Conservation (phyloP, 768 basidiomycete species). For the Tylopilus rubrobrunneus region DNA sequence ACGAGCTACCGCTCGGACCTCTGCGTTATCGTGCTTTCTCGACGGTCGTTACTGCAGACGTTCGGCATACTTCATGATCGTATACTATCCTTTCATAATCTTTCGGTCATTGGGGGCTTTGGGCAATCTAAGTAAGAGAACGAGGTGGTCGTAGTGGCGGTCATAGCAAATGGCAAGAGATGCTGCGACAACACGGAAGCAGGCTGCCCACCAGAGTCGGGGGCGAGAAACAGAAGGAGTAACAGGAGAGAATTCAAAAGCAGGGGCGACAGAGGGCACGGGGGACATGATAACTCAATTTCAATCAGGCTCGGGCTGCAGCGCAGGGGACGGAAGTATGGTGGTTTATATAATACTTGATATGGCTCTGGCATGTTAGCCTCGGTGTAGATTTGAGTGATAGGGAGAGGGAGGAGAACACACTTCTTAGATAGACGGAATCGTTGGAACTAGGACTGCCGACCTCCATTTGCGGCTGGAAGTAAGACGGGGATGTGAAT, state of each 20-base stretch:
- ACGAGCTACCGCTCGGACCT: too few relatives aligned
- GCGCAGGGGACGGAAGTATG: not conserved
- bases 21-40: too few relatives aligned
- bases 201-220: too few relatives aligned
- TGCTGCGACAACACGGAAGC: too few relatives aligned
- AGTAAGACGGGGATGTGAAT: too few relatives aligned
- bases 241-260: not conserved
- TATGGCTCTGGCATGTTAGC: not conserved
- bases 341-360: not conserved
- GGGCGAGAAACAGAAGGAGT: too few relatives aligned
- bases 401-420: not conserved
- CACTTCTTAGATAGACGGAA: not conserved
- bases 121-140: too few relatives aligned
- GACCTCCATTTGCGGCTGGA: not conserved
- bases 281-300: constrained; percentile 16
- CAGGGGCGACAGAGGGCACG: constrained; percentile 11
- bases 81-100: too few relatives aligned
- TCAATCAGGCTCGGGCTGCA: not conserved
- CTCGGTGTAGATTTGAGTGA: constrained; percentile 2
- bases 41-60: too few relatives aligned
- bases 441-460: not conserved
- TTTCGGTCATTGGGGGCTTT: too few relatives aligned
- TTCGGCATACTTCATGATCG: too few relatives aligned
- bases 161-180: constrained; percentile 1
- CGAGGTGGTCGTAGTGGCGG: not conserved